These are phyloP conservation scores for Daucus carota DNA, from an alignment of 129 eudicot genomes.

Conservation along the genomic window DNA sequence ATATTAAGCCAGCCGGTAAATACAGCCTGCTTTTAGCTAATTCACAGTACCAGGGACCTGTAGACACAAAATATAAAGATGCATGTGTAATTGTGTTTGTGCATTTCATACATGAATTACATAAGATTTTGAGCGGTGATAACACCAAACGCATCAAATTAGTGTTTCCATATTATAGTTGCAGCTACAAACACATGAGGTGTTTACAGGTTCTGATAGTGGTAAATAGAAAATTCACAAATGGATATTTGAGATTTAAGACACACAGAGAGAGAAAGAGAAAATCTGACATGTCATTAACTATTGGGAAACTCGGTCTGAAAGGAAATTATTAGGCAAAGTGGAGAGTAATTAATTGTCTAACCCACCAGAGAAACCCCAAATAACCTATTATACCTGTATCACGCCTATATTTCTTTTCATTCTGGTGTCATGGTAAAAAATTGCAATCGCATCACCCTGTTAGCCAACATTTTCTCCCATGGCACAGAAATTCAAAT, in stretches of 20 bases:
- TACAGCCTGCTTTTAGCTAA: background rate
- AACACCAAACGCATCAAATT: background rate
- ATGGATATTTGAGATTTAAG: background rate
- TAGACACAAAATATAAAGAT: background rate
- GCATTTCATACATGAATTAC: background rate
- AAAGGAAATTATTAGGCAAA: background rate
- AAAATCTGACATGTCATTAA: background rate
- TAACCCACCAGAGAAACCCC: background rate
- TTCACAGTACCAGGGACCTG: background rate
- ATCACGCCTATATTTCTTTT: background rate
- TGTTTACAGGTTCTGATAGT: background rate
- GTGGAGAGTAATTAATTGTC: background rate
- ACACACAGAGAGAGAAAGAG: too few species aligned
- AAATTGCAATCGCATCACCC: background rate
- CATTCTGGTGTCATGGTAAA: background rate
- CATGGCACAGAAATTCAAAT: background rate
- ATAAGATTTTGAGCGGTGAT: background rate
- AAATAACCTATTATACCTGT: too few species aligned
- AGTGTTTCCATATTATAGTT: background rate
- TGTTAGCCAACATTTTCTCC: background rate
- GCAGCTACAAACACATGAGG: background rate
- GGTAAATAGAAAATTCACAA: too few species aligned
- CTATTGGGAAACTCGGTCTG: background rate
- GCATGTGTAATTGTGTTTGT: background rate
- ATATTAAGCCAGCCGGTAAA: background rate